Evolutionary conservation across 768 basidiomycete species (phyloP), one percentile per base, ranked within the genome.

Genomic region (Coprinopsis sp.): DNA sequence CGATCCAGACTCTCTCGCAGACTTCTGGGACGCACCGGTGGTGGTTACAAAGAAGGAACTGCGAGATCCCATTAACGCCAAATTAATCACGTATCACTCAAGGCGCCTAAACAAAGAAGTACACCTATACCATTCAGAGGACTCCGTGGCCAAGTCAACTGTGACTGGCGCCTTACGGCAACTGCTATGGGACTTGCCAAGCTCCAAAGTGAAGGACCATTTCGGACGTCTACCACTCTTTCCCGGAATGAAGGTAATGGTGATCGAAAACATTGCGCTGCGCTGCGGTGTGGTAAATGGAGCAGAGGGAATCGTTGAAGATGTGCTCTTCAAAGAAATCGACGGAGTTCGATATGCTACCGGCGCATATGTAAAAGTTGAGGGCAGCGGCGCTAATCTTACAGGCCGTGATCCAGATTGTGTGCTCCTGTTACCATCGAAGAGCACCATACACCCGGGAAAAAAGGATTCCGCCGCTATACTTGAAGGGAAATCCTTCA

Each of bases 221-320:
- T 45, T 58, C 18, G 55, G 59, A 1, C 29, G 41, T 25, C 16
- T 61, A 10, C 51, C 51, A 1, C 19, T 54, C 12, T 54, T 57
- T 37, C 19, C 37, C 1, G 55, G 55, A 2, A 56, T 54, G 55
- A 37, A 37, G 4, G 56, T 55, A 0, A 60, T 60, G 57, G 31
- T 58, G 0, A 49, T 49, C 3, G 57, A 58, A 6, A 58, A 58
- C 27, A 5, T 58, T 1, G 54, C 55, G 1, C 43, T 58, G 14
- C 46, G 44, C 8, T 8, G 41, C 16, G 44, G 37, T 0, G 41
- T 58, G 1, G 57, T 56, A 1, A 56, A 55, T 24, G 55, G 55
- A 14, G 31, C 51, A 2, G 56, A 60, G 46, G 54, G 57, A 0
- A 22, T 25, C 0, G 38, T 58, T 2, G 4, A 18, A 1, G 49